phyloP scores from a whole-genome alignment of 352 stramenopile species.

The Globisporangium cederbergense region DNA sequence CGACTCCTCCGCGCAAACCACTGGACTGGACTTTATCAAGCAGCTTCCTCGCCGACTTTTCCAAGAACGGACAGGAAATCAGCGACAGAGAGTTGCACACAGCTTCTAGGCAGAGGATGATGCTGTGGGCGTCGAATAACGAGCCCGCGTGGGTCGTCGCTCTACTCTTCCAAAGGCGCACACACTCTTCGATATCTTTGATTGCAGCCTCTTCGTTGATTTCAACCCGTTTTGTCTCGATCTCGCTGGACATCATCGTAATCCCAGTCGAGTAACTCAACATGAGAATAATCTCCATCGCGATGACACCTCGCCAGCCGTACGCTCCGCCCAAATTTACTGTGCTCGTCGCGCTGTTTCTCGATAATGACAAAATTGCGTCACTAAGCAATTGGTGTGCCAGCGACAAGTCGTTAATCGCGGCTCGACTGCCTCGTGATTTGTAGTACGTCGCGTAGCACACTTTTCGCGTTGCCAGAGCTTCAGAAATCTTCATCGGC shows the following conservation, averaged over 20 bases:
- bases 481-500: conserved; percentile 24
- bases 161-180: conserved; percentile 27
- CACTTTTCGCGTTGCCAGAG: conserved; percentile 30
- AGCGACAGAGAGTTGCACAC: conserved; percentile 53
- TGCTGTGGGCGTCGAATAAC: conserved; percentile 33
- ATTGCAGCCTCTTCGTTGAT: conserved; percentile 37
- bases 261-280: conserved; percentile 26
- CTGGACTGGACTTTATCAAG: conserved; percentile 26
- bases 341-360: not conserved
- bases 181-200: conserved; percentile 44
- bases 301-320: conserved; percentile 58
- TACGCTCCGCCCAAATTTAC: conserved; percentile 46
- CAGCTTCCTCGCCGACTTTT: conserved; percentile 33
- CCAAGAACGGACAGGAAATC: conserved; percentile 42
- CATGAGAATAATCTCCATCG: conserved; percentile 47
- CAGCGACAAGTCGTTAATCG: conserved; percentile 25
- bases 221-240: not conserved
- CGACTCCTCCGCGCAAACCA: no score
- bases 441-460: conserved; percentile 37
- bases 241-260: not conserved
- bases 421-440: conserved; percentile 15
- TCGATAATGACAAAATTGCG: conserved; percentile 17
- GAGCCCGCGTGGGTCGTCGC: conserved; percentile 5
- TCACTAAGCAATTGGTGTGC: conserved; percentile 23
- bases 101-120: conserved; percentile 42